Evolutionary conservation across 2,329 filamentous ascomycete species (phyloP).

Genomic region (Aspergillus chevalieri): DNA sequence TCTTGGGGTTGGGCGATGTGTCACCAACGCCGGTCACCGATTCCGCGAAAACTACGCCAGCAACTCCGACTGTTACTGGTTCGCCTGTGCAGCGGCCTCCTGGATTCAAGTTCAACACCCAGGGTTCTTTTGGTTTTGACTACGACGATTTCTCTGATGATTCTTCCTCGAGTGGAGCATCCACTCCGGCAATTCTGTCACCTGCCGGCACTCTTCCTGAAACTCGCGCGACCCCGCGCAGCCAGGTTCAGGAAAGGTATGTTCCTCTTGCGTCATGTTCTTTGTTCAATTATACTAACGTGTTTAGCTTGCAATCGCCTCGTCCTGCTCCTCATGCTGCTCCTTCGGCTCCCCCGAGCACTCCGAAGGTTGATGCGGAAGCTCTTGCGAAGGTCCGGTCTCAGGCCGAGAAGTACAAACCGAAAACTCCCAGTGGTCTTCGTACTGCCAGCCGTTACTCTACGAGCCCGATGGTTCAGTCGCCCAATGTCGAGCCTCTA

Average conservation of each 20-base stretch:
- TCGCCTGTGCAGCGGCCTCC: conserved; percentile 8
- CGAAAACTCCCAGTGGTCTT: conserved; percentile 38
- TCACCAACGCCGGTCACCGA: background rate
- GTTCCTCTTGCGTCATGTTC: background rate
- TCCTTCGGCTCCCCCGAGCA: conserved; percentile 7
- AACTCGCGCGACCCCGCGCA: conserved; percentile 3
- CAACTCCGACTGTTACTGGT: conserved; percentile 9
- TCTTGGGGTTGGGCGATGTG: conserved; percentile 13
- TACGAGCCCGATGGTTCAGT: conserved; percentile 12
- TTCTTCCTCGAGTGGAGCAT: conserved; percentile 9
- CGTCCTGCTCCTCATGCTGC: conserved; percentile 9
- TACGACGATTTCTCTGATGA: conserved; percentile 25
- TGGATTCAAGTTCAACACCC: conserved; percentile 19
- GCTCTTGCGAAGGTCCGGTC: conserved; percentile 32
- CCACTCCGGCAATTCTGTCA: conserved; percentile 9
- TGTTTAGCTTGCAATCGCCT: conserved; percentile 5
- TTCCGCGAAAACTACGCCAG: conserved; percentile 7
- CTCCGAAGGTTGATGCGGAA: conserved; percentile 18
- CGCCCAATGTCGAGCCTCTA: conserved; percentile 7
- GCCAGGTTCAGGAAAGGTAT: conserved; percentile 10
- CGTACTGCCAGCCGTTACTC: conserved; percentile 29
- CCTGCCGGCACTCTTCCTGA: conserved; percentile 3
- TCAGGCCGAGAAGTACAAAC: conserved; percentile 38
- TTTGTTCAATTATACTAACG: background rate
- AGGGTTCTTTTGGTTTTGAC: conserved; percentile 24